phyloP scores from a whole-genome alignment of 2,329 filamentous ascomycete genomes.

The Colletotrichum sansevieriae region DNA sequence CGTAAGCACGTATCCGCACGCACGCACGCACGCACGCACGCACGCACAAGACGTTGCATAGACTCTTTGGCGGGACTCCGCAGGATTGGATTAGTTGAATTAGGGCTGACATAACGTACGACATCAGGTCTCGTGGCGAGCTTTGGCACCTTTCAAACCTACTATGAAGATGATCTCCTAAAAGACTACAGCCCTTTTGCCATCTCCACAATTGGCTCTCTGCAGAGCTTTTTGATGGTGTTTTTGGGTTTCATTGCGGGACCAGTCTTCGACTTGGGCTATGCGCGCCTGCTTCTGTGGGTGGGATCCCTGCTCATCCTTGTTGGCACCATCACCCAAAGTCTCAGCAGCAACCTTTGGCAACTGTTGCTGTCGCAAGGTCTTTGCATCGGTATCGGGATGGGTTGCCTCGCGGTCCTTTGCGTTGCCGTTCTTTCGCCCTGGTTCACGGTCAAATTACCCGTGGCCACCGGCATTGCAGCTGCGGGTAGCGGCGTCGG shows the following conservation, averaged over 20 bases:
- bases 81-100: not conserved
- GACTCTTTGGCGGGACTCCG: not conserved
- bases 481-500: slow-evolving; percentile 50
- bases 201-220: slow-evolving; percentile 61
- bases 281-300: slow-evolving; percentile 55
- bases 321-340: slow-evolving; percentile 62
- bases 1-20: slow-evolving; percentile 2
- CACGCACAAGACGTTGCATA: not conserved
- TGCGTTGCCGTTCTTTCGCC: slow-evolving; percentile 49
- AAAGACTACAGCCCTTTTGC: slow-evolving; percentile 22
- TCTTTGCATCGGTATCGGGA: slow-evolving; percentile 59
- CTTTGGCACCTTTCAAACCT: slow-evolving; percentile 67
- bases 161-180: slow-evolving; percentile 57
- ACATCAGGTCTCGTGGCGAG: slow-evolving; percentile 52
- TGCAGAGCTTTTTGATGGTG: slow-evolving; percentile 61
- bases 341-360: slow-evolving; percentile 58
- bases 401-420: slow-evolving; percentile 56
- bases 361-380: slow-evolving; percentile 63
- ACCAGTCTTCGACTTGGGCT: slow-evolving; percentile 62
- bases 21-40: not conserved
- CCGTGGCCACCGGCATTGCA: slow-evolving; percentile 51
- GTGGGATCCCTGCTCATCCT: slow-evolving; percentile 57
- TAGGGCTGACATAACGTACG: not conserved
- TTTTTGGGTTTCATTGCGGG: slow-evolving; percentile 58
- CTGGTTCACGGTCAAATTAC: slow-evolving; percentile 50